Conservation (phyloP, 805 yeast genomes). For the Diddensiella caesifluorescens region DNA sequence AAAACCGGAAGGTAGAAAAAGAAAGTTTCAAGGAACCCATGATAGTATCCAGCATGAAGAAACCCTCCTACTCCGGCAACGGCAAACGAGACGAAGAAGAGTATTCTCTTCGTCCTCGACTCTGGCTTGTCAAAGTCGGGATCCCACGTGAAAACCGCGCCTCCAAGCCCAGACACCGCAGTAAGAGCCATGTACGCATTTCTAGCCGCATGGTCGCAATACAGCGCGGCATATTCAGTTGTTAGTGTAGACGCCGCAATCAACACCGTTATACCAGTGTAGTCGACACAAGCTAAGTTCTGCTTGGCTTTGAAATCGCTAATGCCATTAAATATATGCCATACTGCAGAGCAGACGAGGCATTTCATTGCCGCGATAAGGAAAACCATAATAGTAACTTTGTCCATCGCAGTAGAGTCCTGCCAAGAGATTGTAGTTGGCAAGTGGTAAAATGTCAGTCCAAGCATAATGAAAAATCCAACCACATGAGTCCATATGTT, state of each 20-base stretch:
- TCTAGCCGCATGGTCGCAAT: constrained; percentile 48
- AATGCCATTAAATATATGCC: constrained; percentile 90
- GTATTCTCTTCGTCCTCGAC: constrained; percentile 69
- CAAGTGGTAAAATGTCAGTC: constrained; percentile 53
- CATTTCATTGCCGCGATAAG: constrained; percentile 72
- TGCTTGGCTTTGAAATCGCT: constrained; percentile 57
- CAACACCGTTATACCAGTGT: constrained; percentile 86
- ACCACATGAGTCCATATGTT: constrained; percentile 90
- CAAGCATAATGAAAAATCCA: constrained; percentile 58
- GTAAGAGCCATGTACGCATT: constrained; percentile 56
- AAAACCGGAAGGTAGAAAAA: constrained; percentile 61
- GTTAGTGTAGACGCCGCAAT: constrained; percentile 86
- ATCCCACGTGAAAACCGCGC: constrained; percentile 84
- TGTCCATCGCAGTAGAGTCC: constrained; percentile 34
- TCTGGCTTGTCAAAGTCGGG: constrained; percentile 86
- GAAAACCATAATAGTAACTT: constrained; percentile 56
- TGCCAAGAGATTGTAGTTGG: constrained; percentile 49
- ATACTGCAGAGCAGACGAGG: constrained; percentile 67
- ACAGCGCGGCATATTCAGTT: constrained; percentile 75
- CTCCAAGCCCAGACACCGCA: constrained; percentile 59
- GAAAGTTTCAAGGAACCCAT: constrained; percentile 51
- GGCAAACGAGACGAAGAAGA: constrained; percentile 75
- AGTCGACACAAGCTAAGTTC: constrained; percentile 87
- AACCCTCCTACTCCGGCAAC: constrained; percentile 68
- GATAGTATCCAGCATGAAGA: constrained; percentile 46